Base-by-base conservation (phyloP, 106 monocot species). In the Triglochin maritima region DNA sequence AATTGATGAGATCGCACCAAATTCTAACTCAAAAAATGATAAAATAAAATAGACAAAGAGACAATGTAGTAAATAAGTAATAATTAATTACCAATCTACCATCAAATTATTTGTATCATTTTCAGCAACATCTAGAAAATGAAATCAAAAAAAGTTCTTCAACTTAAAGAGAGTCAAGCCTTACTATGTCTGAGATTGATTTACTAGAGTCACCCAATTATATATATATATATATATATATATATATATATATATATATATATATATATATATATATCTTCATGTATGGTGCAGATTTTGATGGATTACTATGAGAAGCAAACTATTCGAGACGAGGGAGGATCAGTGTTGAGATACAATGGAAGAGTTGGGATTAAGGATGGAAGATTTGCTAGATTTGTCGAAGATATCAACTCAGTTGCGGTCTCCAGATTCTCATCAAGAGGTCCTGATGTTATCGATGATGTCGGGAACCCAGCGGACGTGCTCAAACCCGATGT, bases 401-500 rank as follows among this genome's bases (percentile, higher is more conserved):
- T 43, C 13, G 71, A 73, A 8, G 47, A 29, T 43, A 69, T 71
- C 3, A 13, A 60, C 6, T 74, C 74, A 2, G 80, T 81, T 6
- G 44, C 50, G 1, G 93, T 93, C 0, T 46, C 85, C 4, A 68
- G 81, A 61, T 83, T 71, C 72, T 93, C 93, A 0, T 88, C 93
- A 29, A 77, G 88, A 59, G 93, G 93, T 6, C 88, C 93, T 4
- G 88, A 83, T 68, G 57, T 85, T 46, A 3, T 77, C 0, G 74
- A 84, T 66, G 45, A 7, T 46, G 45, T 67, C 2, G 4, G 65
- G 67, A 79, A 17, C 44, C 80, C 78, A 4, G 85, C 81, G 4
- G 86, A 93, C 61, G 79, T 86, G 13, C 81, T 93, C 44, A 93
- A 93, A 66, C 93, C 93, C 0, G 88, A 93, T 50, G 69, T 93